phyloP scores from a whole-genome alignment of 2,329 filamentous ascomycete species.

The Hymenoscyphus fructigenus region DNA sequence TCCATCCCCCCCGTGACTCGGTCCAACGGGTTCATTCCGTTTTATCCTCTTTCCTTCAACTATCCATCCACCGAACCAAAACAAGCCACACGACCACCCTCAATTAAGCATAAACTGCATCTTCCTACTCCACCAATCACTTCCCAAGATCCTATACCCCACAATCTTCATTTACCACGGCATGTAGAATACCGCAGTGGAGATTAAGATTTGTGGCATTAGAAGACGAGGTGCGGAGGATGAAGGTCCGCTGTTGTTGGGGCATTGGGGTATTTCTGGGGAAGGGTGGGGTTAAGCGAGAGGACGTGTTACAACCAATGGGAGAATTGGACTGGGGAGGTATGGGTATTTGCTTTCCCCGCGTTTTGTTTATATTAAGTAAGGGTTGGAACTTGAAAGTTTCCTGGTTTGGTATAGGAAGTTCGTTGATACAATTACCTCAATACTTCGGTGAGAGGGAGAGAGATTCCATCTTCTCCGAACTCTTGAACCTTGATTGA shows the following conservation, averaged over 20 bases:
- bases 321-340: background rate
- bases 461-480: too few species aligned
- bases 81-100: constrained; percentile 8
- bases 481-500: too few species aligned
- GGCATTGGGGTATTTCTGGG: constrained; percentile 2
- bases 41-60: too few species aligned
- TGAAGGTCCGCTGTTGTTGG: constrained; percentile 7
- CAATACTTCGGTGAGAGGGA: background rate
- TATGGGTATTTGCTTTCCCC: background rate
- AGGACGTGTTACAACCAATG: background rate
- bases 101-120: constrained; percentile 9
- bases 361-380: background rate
- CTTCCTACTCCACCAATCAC: background rate
- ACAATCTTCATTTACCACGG: constrained; percentile 4
- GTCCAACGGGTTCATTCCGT: too few species aligned
- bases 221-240: constrained; percentile 3
- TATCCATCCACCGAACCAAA: background rate
- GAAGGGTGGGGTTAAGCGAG: background rate
- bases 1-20: too few species aligned
- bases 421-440: background rate
- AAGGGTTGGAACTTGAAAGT: background rate
- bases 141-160: constrained; percentile 2
- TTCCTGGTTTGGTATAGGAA: background rate
- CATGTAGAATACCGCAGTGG: constrained; percentile 6
- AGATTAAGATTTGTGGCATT: constrained; percentile 7